Base-by-base conservation (phyloP, 2,329 filamentous ascomycete genomes). In the Aspergillus brunneoviolaceus region DNA sequence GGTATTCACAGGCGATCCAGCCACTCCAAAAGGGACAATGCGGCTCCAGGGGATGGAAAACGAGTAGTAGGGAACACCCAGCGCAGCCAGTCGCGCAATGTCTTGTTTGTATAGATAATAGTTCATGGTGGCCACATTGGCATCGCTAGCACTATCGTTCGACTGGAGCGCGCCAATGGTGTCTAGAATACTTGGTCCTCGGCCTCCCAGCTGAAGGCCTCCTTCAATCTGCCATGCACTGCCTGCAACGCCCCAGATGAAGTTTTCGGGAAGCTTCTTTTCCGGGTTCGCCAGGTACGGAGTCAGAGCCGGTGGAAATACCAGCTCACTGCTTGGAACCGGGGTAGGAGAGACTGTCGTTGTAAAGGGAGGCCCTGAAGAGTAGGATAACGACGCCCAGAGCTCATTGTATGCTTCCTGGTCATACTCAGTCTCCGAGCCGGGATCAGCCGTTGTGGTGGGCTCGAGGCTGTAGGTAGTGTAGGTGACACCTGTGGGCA, bases 291-390 rank as follows among this genome's bases (percentile, higher is more conserved):
- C 42, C 5, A 55, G 78, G 0, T 74, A 76, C 58, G 84, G 82
- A 60, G 82, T 83, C 52, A 82, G 79, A 1, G 74, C 69, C 0
- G 85, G 84, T 0, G 85, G 85, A 0, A 85, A 75, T 5, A 86
- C 73, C 1, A 87, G 76, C 59, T 87, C 83, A 56, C 74, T 81
- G 1, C 76, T 83, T 0, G 84, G 81, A 1, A 87, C 71, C 0
- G 84, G 78, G 0, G 84, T 87, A 0, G 85, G 82, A 4, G 74
- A 77, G 2, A 84, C 83, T 0, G 84, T 87, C 0, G 84, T 84
- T 2, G 76, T 77, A 61, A 79, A 79, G n/a, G 80, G 62, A 1
- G 71, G 69, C n/a, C 71, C 69, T 16, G 72, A 63, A 1, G 72
- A 74, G 51, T 74, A 76, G 48, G 76, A 72, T 2, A 74, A 60